Conservation (phyloP, 139 green algal genomes). For the Coelastrella sp. region DNA sequence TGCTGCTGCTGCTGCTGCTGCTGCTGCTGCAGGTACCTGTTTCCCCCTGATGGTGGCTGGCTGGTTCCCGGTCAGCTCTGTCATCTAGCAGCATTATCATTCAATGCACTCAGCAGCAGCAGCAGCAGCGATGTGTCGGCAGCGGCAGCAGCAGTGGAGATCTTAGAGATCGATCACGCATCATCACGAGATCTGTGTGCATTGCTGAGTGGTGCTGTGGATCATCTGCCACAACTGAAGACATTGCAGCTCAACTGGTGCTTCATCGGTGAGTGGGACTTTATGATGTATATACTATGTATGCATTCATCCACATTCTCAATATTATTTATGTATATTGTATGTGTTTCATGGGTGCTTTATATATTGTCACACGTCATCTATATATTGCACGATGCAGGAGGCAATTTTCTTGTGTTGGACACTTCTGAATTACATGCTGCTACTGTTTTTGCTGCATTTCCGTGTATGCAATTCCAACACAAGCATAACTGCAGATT, state of each 20-base stretch:
- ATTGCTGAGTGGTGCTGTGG: constrained; percentile 1
- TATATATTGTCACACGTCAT: no score
- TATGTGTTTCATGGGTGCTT: no score
- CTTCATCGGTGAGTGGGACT: not conserved
- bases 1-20: not conserved
- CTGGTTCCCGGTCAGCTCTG: constrained; percentile 36
- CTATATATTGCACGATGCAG: no score
- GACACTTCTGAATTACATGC: no score
- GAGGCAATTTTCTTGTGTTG: no score
- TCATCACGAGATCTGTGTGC: not conserved
- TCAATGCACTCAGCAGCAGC: constrained; percentile 10
- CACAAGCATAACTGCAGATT: no score
- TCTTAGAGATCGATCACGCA: constrained; percentile 17
- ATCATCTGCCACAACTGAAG: not conserved
- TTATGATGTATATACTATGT: not conserved
- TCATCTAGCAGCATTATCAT: constrained; percentile 4
- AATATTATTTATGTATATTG: no score
- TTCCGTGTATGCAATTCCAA: no score
- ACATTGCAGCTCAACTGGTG: constrained; percentile 14
- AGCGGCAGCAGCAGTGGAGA: constrained; percentile 8
- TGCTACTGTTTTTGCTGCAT: no score
- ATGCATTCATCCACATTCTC: not conserved
- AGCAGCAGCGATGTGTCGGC: not conserved
- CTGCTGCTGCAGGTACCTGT: constrained; percentile 33
- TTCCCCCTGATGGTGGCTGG: constrained; percentile 46